phyloP scores from a whole-genome alignment of 164 flowering plant species.

The Annona squamosa region DNA sequence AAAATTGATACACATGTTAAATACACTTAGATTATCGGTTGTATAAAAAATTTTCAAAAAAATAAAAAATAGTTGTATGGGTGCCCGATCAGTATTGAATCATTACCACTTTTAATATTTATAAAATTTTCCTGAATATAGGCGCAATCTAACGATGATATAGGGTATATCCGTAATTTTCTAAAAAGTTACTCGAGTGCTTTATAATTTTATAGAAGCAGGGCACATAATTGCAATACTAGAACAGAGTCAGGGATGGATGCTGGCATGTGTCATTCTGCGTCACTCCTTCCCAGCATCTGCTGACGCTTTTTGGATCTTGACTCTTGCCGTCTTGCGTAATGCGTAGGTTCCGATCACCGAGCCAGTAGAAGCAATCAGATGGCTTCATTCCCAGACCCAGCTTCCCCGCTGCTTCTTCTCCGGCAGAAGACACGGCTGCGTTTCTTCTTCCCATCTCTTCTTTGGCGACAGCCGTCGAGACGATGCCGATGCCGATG shows the following conservation, averaged over 20 bases:
- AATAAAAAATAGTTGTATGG: too few species aligned
- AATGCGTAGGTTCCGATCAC: constrained; percentile 64
- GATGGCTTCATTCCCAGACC: constrained; percentile 72
- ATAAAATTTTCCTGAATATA: too few species aligned
- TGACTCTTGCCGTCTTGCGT: not conserved
- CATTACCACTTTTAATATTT: too few species aligned
- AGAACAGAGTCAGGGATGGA: not conserved
- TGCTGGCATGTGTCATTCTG: not conserved
- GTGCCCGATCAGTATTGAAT: too few species aligned
- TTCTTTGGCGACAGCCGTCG: not conserved
- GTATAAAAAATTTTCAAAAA: too few species aligned
- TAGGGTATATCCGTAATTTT: not conserved
- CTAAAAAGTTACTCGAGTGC: not conserved
- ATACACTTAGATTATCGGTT: too few species aligned
- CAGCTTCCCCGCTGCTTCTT: constrained; percentile 71
- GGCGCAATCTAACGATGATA: too few species aligned
- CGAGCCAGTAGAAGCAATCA: constrained; percentile 58
- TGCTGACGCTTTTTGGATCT: not conserved
- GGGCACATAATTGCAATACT: not conserved
- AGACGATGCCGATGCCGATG: not conserved
- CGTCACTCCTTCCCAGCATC: not conserved
- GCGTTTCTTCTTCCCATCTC: not conserved
- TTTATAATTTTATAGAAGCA: not conserved
- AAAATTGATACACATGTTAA: too few species aligned
- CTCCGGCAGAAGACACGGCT: constrained; percentile 46